Evolutionary conservation across 805 yeast species (phyloP).

Genomic region (Nakazawaea wyomingensis): DNA sequence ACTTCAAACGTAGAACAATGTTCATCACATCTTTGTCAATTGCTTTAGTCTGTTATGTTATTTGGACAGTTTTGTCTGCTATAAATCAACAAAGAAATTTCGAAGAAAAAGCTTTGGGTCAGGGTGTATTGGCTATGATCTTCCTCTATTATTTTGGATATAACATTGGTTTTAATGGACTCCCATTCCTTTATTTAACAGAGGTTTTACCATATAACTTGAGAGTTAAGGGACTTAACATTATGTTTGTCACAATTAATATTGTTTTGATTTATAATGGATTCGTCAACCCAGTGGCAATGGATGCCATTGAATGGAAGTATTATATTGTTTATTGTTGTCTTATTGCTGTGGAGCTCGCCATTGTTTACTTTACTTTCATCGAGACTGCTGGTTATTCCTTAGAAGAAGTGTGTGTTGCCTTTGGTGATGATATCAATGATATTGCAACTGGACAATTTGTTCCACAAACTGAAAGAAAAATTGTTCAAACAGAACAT

Average conservation of each 20-base stretch:
- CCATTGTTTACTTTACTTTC: constrained; percentile 27
- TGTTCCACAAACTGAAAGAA: not conserved
- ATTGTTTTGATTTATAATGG: constrained; percentile 18
- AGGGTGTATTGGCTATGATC: constrained; percentile 49
- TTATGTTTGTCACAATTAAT: constrained; percentile 15
- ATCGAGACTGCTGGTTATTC: constrained; percentile 35
- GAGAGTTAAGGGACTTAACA: constrained; percentile 23
- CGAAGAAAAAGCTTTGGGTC: constrained; percentile 32
- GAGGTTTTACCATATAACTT: constrained; percentile 30
- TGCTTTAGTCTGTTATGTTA: constrained; percentile 33
- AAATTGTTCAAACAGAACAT: not conserved
- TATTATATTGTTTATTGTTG: constrained; percentile 31
- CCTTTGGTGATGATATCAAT: constrained; percentile 11
- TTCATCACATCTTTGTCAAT: constrained; percentile 29
- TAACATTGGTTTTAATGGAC: constrained; percentile 39
- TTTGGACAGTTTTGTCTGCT: constrained; percentile 45
- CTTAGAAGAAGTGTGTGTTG: constrained; percentile 32
- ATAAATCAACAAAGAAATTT: constrained; percentile 35
- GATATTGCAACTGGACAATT: constrained; percentile 3
- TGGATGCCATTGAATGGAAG: constrained; percentile 32
- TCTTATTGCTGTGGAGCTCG: constrained; percentile 24
- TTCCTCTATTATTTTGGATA: constrained; percentile 38
- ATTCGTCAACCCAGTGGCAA: constrained; percentile 29
- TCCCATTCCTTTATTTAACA: constrained; percentile 40
- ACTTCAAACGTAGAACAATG: constrained; percentile 30